phyloP scores from a whole-genome alignment of 1,139 yeast species.

The Taphrina sp. region DNA sequence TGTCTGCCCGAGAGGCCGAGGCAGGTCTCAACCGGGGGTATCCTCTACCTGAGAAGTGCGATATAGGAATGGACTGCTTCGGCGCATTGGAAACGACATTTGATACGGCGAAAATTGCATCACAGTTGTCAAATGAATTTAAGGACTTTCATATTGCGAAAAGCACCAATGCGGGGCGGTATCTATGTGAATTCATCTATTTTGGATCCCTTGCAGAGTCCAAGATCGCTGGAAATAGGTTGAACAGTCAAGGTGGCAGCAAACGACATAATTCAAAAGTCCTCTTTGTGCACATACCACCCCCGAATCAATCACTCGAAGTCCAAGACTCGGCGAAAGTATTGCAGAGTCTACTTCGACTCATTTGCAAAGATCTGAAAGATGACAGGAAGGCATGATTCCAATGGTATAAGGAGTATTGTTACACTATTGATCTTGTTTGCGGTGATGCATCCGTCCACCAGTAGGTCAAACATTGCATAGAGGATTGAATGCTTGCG shows the following conservation, averaged over 20 bases:
- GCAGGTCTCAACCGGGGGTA: constrained; percentile 1
- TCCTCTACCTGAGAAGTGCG: background rate
- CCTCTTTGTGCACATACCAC: constrained; percentile 28
- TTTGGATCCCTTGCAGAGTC: constrained; percentile 23
- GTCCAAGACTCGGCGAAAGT: constrained; percentile 18
- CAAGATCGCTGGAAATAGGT: background rate
- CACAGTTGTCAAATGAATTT: background rate
- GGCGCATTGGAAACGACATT: constrained; percentile 42
- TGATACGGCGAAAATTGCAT: constrained; percentile 41
- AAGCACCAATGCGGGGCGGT: constrained; percentile 23
- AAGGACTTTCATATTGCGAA: constrained; percentile 2
- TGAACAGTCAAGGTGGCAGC: background rate
- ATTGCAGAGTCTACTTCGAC: too few relatives aligned
- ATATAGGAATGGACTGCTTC: background rate
- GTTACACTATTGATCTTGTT: too few relatives aligned
- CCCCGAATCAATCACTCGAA: constrained; percentile 6
- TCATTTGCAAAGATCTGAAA: too few relatives aligned
- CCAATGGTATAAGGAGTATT: too few relatives aligned
- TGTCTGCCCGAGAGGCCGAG: background rate
- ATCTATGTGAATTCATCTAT: constrained; percentile 24
- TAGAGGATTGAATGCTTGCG: too few relatives aligned
- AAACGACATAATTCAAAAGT: too few relatives aligned
- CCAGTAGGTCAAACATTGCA: too few relatives aligned
- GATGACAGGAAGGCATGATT: too few relatives aligned
- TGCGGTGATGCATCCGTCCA: too few relatives aligned